These are phyloP conservation scores for Chenopodium suecicum DNA, from an alignment of 148 eudicot genomes.

Conservation along the genomic window DNA sequence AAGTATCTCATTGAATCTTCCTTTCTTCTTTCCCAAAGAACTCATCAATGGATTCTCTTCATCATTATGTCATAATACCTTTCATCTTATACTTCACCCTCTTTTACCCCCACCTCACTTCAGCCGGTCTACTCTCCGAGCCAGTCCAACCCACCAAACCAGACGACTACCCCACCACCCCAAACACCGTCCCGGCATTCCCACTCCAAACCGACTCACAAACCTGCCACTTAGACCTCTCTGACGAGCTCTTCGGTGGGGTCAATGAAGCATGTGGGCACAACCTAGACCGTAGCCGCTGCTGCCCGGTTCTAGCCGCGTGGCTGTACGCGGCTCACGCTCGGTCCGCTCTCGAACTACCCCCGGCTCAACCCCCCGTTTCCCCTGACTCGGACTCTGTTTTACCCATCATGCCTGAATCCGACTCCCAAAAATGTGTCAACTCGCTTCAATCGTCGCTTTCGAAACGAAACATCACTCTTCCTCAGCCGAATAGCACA, in stretches of 20 bases:
- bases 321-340: slow-evolving; percentile 96
- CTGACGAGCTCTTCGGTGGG: slow-evolving; percentile 91
- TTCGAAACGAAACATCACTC: slow-evolving; percentile 45
- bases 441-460: slow-evolving; percentile 74
- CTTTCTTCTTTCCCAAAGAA: background rate
- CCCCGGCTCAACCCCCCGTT: slow-evolving; percentile 38
- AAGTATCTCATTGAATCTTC: background rate
- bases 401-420: slow-evolving; percentile 88
- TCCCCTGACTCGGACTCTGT: slow-evolving; percentile 35
- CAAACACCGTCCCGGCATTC: slow-evolving; percentile 78
- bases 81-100: background rate
- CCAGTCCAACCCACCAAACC: slow-evolving; percentile 69
- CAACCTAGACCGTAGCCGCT: slow-evolving; percentile 77
- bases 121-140: slow-evolving; percentile 56
- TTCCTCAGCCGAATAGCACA: slow-evolving; percentile 65
- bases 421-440: slow-evolving; percentile 84
- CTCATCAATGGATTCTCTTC: background rate
- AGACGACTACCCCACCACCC: slow-evolving; percentile 33
- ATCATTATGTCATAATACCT: background rate
- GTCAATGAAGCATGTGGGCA: slow-evolving; percentile 68
- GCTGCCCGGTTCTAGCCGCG: slow-evolving; percentile 90
- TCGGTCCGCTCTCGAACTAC: slow-evolving; percentile 56
- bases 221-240: slow-evolving; percentile 72
- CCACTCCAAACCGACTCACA: slow-evolving; percentile 57
- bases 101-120: background rate